Percentiles rank a stretch among this genome's conserved stretches.
These are phyloP conservation scores for Domatiomyces catenatus DNA, from an alignment of 2,329 filamentous ascomycete genomes.

Conservation along the genomic window DNA sequence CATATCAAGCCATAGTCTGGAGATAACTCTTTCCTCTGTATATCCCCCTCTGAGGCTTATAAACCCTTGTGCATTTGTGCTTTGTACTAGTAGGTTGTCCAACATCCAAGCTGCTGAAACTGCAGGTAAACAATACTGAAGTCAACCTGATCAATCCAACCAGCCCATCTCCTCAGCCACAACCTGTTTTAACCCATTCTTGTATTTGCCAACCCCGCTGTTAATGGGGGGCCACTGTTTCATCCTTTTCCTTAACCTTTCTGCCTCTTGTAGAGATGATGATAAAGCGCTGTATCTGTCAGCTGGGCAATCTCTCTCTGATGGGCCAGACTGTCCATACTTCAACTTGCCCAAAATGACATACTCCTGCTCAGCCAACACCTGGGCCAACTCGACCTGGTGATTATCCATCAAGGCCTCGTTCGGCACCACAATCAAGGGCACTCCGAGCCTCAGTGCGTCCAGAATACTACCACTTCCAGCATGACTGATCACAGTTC, in stretches of 20 bases:
- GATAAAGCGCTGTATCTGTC: constrained; percentile 30
- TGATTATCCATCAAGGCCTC: constrained; percentile 71
- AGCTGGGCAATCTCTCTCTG: constrained; percentile 2
- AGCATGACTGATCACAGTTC: constrained; percentile 76
- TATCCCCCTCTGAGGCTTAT: too few species aligned
- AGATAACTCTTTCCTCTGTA: too few species aligned
- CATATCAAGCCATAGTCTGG: too few species aligned
- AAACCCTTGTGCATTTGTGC: too few species aligned
- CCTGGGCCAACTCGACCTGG: constrained; percentile 69
- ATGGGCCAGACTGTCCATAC: constrained; percentile 31
- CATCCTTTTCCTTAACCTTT: constrained; percentile 29
- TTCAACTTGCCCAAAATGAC: constrained; percentile 53
- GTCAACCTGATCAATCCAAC: constrained; percentile 27
- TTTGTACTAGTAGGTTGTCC: background rate
- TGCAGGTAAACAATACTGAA: background rate
- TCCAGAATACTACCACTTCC: constrained; percentile 79
- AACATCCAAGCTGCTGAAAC: background rate
- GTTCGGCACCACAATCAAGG: constrained; percentile 84
- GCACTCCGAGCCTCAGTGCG: constrained; percentile 55
- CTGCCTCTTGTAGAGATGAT: constrained; percentile 33
- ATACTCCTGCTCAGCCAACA: constrained; percentile 60
- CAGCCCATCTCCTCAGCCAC: constrained; percentile 44
- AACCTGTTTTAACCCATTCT: constrained; percentile 34
- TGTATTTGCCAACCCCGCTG: constrained; percentile 27
- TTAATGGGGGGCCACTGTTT: constrained; percentile 37